Evolutionary conservation across 2,329 filamentous ascomycete genomes (phyloP), one percentile per base, ranked within the genome.

Genomic region (Colletotrichum trifolii): DNA sequence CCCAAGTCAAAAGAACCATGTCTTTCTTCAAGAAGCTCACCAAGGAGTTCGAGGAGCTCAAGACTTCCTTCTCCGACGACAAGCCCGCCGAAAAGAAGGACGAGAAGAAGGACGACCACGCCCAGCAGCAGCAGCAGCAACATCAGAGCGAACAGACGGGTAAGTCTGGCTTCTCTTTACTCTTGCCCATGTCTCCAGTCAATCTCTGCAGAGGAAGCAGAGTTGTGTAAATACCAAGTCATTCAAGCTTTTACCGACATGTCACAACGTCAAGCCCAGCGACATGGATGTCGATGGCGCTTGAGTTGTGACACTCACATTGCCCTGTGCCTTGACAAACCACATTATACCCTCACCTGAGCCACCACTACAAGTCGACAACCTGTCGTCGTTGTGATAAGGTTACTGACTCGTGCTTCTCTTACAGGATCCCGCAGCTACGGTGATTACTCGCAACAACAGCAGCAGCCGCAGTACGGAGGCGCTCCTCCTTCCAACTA

Each of bases 31-130:
- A 78, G 67, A 80, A 80, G 69, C 69, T 82, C 52, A 74, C 76
- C 63, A 74, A 79, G 69, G 75, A 80, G 68, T 77, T 82, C 46
- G 82, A 85, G 71, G 79, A 80, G 70, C 76, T 86, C 59, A 79
- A 76, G 54, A 77, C 85, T 69, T 81, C 81, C 49, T 66, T 70
- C 65, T 67, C 65, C 35, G 79, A 79, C 54, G 78, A 77, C 54
- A 74, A 78, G 68, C 73, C 73, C 45, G 53, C 62, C 60, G 64
- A 65, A 38, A 60, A 70, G 39, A 64, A 70, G 60, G 66, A 71
- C 39, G 65, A 73, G 47, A 60, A 70, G 39, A 64, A 70, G 60
- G 66, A 71, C 39, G 65, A 73, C 52, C 45, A 67, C n/a, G 25
- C 42, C 11, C 58, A 70, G 59, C 67, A 73, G 7, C 68, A 71